phyloP scores from a whole-genome alignment of 1,284 basidiomycete genomes.

The Spongiforma sp. region DNA sequence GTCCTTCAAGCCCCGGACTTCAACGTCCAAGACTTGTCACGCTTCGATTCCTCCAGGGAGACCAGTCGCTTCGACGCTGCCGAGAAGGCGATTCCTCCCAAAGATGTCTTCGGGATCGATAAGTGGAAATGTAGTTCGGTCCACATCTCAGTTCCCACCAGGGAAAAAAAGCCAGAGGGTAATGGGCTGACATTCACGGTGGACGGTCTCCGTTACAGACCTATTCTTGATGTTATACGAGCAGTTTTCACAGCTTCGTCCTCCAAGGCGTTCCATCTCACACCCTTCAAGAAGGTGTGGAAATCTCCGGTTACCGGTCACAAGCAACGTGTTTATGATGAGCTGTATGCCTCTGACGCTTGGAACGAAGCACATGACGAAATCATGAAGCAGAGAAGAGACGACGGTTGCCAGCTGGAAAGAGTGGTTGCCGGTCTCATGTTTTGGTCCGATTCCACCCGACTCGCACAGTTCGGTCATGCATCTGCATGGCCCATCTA shows the following conservation, averaged over 20 bases:
- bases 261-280: conserved; percentile 2
- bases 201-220: not conserved
- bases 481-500: conserved; percentile 41
- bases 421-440: conserved; percentile 22
- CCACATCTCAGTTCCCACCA: conserved; percentile 1
- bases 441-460: conserved; percentile 44
- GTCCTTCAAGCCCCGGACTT: conserved; percentile 4
- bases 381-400: conserved; percentile 2
- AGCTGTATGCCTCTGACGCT: conserved; percentile 8
- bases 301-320: not conserved
- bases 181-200: conserved; percentile 2
- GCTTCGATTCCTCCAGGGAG: conserved; percentile 1
- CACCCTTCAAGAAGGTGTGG: conserved; percentile 7
- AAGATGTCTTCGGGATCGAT: not conserved
- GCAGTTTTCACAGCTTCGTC: not conserved
- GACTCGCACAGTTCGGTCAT: conserved; percentile 40
- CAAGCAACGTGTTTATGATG: conserved; percentile 2
- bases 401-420: conserved; percentile 22
- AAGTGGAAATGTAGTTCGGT: not conserved
- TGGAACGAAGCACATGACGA: conserved; percentile 9
- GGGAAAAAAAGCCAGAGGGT: not conserved
- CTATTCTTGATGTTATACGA: not conserved
- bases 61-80: not conserved
- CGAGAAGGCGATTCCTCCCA: not conserved
- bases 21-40: not conserved